Evolutionary conservation across 495 filamentous ascomycete genomes (phyloP).

Genomic region (Penicillium cinerascens): DNA sequence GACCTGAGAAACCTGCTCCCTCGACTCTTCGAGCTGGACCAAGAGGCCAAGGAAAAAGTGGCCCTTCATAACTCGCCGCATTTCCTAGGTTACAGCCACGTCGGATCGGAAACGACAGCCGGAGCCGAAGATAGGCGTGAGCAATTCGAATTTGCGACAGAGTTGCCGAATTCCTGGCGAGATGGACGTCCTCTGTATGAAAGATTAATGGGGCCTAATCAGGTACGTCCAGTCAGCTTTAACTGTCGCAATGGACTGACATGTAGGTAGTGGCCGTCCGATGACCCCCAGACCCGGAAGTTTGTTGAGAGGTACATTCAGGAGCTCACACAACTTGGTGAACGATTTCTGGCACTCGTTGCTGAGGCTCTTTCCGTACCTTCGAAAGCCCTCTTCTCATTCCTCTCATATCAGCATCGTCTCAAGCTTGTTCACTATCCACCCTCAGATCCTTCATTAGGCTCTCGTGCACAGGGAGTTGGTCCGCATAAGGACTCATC

Average conservation of each 20-base stretch:
- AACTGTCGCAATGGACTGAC: background rate
- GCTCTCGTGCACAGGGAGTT: conserved; percentile 37
- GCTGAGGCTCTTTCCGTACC: conserved; percentile 45
- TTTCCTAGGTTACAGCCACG: conserved; percentile 51
- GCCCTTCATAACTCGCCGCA: conserved; percentile 50
- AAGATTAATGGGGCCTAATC: conserved; percentile 52
- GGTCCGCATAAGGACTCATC: conserved; percentile 56
- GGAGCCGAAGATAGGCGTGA: conserved; percentile 48
- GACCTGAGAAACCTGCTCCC: conserved; percentile 40
- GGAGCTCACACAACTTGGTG: conserved; percentile 42
- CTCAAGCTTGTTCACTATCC: conserved; percentile 54
- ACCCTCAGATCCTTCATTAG: conserved; percentile 2
- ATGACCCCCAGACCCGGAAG: conserved; percentile 17
- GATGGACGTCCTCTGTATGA: conserved; percentile 39
- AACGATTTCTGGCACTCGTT: conserved; percentile 48
- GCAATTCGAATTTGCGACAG: conserved; percentile 55
- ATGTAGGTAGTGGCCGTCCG: conserved; percentile 20
- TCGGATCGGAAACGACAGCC: conserved; percentile 49
- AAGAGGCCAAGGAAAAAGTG: conserved; percentile 34
- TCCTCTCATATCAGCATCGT: conserved; percentile 52
- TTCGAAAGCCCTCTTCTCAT: conserved; percentile 44
- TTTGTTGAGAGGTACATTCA: conserved; percentile 42
- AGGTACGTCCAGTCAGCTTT: conserved; percentile 13
- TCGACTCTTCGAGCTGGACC: conserved; percentile 39
- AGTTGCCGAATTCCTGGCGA: conserved; percentile 37